Evolutionary conservation across 352 stramenopile species (phyloP).

Genomic region (Pythium brassicae): DNA sequence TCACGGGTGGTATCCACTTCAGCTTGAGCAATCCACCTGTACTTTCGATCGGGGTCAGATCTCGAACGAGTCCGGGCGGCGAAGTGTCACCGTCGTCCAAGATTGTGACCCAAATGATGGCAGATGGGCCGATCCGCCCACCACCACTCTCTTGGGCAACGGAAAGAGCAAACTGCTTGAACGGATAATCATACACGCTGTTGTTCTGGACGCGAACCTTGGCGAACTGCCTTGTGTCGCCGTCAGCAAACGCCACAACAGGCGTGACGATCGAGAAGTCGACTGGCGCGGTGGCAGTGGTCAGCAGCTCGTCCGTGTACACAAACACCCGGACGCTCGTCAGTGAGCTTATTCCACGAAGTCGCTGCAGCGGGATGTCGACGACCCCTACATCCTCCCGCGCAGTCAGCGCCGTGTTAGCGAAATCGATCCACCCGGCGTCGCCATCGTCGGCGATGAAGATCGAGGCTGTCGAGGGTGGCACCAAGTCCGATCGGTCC

Average conservation of each 20-base stretch:
- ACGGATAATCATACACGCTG: constrained; percentile 39
- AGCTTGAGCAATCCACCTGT: constrained; percentile 49
- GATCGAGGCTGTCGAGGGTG: constrained; percentile 15
- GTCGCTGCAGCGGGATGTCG: constrained; percentile 25
- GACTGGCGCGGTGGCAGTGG: constrained; percentile 18
- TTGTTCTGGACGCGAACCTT: constrained; percentile 43
- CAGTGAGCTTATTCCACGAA: constrained; percentile 26
- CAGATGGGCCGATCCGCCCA: constrained; percentile 22
- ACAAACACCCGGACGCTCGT: constrained; percentile 22
- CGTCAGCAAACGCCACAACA: constrained; percentile 35
- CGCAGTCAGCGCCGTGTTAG: constrained; percentile 9
- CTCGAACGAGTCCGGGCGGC: constrained; percentile 23
- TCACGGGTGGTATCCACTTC: constrained; percentile 34
- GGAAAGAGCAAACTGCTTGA: constrained; percentile 34
- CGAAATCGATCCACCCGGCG: constrained; percentile 47
- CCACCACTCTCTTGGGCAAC: constrained; percentile 25
- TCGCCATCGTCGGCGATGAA: constrained; percentile 54
- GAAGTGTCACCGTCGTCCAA: constrained; percentile 49
- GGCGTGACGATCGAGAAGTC: constrained; percentile 26
- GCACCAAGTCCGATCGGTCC: constrained; percentile 23
- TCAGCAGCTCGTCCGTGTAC: not conserved
- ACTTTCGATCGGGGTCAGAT: constrained; percentile 12
- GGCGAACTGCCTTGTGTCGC: constrained; percentile 13
- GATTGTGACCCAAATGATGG: constrained; percentile 27
- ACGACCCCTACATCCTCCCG: constrained; percentile 24